Evolutionary conservation across 73 alveolate genomes (phyloP).

Genomic region (Diophrys sp.): DNA sequence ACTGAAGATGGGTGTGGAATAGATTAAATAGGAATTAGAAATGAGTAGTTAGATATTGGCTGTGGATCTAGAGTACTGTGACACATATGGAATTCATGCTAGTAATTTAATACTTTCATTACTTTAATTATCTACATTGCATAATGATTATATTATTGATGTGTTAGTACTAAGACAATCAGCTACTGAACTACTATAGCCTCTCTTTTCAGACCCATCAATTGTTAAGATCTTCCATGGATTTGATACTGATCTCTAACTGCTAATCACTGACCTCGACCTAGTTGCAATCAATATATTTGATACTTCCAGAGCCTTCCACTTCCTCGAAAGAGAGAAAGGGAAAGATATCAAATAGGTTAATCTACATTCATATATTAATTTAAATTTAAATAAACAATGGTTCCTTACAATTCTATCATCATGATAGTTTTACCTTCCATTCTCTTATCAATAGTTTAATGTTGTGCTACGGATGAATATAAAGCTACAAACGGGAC

Average conservation of each 20-base stretch:
- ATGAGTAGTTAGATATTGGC: too few relatives aligned
- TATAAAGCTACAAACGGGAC: not conserved
- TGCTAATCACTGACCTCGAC: constrained; percentile 84
- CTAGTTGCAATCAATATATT: constrained; percentile 71
- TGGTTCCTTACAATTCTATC: too few relatives aligned
- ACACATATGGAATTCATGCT: constrained; percentile 42
- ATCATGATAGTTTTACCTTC: not conserved
- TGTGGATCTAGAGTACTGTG: constrained; percentile 84
- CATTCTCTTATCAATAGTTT: constrained; percentile 1
- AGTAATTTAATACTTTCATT: constrained; percentile 65
- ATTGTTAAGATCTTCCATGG: constrained; percentile 91
- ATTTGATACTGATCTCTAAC: constrained; percentile 81
- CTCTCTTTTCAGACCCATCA: constrained; percentile 29
- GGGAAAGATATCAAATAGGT: constrained; percentile 44
- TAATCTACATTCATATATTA: constrained; percentile 55
- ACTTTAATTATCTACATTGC: constrained; percentile 71
- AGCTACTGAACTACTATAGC: constrained; percentile 7
- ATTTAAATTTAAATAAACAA: not conserved
- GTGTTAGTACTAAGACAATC: constrained; percentile 59
- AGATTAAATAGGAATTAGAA: too few relatives aligned
- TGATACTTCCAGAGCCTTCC: constrained; percentile 66
- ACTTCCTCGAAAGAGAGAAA: constrained; percentile 3
- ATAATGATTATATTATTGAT: constrained; percentile 77
- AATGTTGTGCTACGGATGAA: constrained; percentile 5
- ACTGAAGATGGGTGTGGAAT: too few relatives aligned